Conservation (phyloP, 2,329 filamentous ascomycete species). For the Cercospora sesami region DNA sequence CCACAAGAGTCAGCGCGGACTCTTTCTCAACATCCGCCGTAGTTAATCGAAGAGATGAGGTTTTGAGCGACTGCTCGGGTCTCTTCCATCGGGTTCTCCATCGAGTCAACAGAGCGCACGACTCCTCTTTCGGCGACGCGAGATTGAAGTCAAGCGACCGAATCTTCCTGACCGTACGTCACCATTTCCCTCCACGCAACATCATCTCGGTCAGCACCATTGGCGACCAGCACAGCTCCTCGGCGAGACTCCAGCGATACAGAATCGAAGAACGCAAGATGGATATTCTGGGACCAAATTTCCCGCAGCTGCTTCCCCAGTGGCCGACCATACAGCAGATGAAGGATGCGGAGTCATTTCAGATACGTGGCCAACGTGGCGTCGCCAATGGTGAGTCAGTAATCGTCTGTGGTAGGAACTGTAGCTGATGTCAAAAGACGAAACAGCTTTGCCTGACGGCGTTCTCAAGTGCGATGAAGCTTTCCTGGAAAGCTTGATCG, state of each 20-base stretch:
- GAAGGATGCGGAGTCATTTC: not conserved
- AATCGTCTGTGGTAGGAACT: not conserved
- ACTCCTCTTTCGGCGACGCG: no score
- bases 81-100: no score
- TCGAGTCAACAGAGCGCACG: no score
- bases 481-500: conserved; percentile 14
- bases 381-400: conserved; percentile 15
- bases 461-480: conserved; percentile 13
- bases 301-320: conserved; percentile 16
- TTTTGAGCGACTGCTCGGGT: no score
- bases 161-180: no score
- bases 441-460: conserved; percentile 1
- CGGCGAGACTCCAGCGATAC: not conserved
- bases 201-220: no score
- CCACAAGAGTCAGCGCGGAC: no score
- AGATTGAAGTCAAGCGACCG: no score
- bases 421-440: conserved; percentile 12
- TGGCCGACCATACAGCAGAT: conserved; percentile 3
- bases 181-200: no score
- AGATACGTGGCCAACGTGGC: conserved; percentile 12
- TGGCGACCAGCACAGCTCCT: not conserved
- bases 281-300: conserved; percentile 16
- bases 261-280: conserved; percentile 1
- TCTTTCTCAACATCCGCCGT: no score
- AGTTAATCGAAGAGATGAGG: no score